Evolutionary conservation across 345 rosid species (phyloP), one percentile per base, ranked within the genome.

Genomic region (Erodium maritimum): DNA sequence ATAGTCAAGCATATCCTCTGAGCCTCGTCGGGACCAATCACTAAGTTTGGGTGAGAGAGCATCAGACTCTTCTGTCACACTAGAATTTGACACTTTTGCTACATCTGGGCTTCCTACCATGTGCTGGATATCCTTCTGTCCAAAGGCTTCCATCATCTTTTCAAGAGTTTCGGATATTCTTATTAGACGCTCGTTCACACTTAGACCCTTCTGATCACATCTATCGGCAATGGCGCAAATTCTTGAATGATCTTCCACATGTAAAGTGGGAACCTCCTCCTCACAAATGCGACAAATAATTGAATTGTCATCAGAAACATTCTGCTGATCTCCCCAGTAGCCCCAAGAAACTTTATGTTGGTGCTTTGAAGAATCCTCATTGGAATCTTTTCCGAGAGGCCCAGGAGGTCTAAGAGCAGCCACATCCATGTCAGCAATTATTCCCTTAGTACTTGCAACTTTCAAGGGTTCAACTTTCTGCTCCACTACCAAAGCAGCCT

Each of bases 1-100:
- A 82, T 88, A 87, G 71, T 94, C 97, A 19, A 94, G 95, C 99
- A 84, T 90, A 80, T 94, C 99, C 75, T 94, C 99, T 5, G 97
- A 94, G 61, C 97, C 97, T 74, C 97, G 86, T 57, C 86, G 71
- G 19, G 97, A 94, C 91, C 90, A 85, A 75, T 90, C 97, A 82
- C 99, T 94, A 54, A 90, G 72, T 69, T 87, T 94, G n/a, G 99
- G 99, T 52, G 99, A 94, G 69, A 73, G 76, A 70, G 68, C 78
- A 68, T 94, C 97, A 61, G 88, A 84, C 55, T 90, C 99, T 75
- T 87, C 97, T 13, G 86, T 84, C 60, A 82, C 75, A 80, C 87
- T 85, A 19, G 96, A 87, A 80, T 87, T 90, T 48, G 97, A 90
- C 65, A 81, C 79, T 77, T 94, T 94, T 62, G 87, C 84, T 63